These are phyloP conservation scores for Naganishia albida DNA, from an alignment of 1,284 basidiomycete species.

Conservation along the genomic window DNA sequence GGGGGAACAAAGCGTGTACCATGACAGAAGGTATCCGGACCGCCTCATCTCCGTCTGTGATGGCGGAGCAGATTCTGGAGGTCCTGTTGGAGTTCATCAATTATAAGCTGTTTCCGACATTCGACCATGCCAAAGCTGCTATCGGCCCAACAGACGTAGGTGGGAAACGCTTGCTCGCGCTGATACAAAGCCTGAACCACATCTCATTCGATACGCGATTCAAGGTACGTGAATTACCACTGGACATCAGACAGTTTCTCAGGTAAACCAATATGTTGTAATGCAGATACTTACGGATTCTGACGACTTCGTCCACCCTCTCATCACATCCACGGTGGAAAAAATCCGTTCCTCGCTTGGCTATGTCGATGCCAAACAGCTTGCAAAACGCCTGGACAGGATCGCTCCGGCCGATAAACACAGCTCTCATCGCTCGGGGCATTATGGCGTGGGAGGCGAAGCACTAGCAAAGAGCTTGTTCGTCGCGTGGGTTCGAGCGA, in stretches of 20 bases:
- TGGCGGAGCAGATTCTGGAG: constrained; percentile 2
- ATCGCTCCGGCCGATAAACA: neutral
- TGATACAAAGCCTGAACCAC: constrained; percentile 3
- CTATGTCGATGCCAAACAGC: constrained; percentile 3
- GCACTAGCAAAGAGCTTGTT: neutral
- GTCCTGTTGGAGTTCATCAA: constrained; percentile 12
- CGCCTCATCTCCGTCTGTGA: neutral
- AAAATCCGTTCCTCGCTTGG: constrained; percentile 16
- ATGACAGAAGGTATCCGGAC: neutral
- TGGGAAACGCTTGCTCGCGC: neutral
- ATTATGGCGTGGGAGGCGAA: neutral
- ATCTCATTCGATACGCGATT: constrained; percentile 10
- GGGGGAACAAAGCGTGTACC: neutral
- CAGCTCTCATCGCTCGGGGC: neutral
- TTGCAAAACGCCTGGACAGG: neutral
- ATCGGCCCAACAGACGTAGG: too few relatives aligned
- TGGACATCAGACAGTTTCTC: neutral
- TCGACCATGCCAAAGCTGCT: too few relatives aligned
- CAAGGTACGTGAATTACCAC: neutral
- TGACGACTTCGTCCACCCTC: neutral
- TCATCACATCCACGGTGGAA: neutral
- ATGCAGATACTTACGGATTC: neutral
- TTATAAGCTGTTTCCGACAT: too few relatives aligned
- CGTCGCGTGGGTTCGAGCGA: neutral
- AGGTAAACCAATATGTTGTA: neutral